Evolutionary conservation across 805 yeast species (phyloP), one percentile per base, ranked within the genome.

Genomic region (Lipomyces kockii): DNA sequence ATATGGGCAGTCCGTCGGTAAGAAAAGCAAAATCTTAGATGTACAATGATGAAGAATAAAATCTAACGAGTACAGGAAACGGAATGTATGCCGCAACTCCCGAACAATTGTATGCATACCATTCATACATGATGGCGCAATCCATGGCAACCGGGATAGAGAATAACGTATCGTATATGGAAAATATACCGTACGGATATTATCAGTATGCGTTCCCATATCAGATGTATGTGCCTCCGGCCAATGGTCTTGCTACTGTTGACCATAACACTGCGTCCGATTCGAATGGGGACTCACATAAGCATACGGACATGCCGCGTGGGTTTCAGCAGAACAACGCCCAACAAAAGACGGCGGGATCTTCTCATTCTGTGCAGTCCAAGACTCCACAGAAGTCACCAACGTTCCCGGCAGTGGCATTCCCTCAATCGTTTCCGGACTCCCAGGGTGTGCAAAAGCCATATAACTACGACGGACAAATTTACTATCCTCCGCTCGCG

Each of bases 51-150:
- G 2, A 43, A 7, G 49, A 11, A 43, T 43, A n/a, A 9, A 8
- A 8, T 11, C 49, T 43, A 43, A 43, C 49, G 9, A 17, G 14
- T 17, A 7, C 12, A 56, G 60, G 37, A 35, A 56, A 56, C 20
- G 60, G 37, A 32, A 34, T 56, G 60, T 56, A 56, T 39, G 54
- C 49, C 27, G 34, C 34, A 17, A 35, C 32, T 20, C 56, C 60
- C 17, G 60, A 56, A 25, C 60, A 56, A 11, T 12, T 27, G 17
- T 56, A 56, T 56, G 35, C 29, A 17, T 34, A 35, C 43, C 22
- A 56, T 20, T 22, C 60, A 11, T 56, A 20, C 20, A 17, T 56
- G 37, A 32, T 56, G 29, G 49, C 60, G 27, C 56, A 17, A n/a
- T 43, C 49, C 20, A 56, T 56, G 57, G 7, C 27, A 12, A 3